A percentile compares a stretch with the other conserved stretches of the same genome.
These are phyloP conservation scores for Vitis hybrid DNA, from an alignment of 177 flowering plant genomes.

Conservation along the genomic window DNA sequence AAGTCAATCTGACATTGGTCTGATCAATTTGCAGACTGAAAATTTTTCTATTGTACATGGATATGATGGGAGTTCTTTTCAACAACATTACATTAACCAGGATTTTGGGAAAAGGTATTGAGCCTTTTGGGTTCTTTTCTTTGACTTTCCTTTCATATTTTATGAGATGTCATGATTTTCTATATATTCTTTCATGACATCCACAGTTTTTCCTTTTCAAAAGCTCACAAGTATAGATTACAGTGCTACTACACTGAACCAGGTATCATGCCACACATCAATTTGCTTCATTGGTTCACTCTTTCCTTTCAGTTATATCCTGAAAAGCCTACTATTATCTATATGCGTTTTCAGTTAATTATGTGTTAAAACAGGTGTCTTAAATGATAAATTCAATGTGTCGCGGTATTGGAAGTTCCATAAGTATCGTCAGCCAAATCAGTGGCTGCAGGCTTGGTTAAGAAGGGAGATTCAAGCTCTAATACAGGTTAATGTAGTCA, in stretches of 20 bases:
- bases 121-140: background rate
- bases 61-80: conserved; percentile 59
- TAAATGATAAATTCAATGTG: conserved; percentile 46
- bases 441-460: conserved; percentile 73
- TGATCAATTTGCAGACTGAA: conserved; percentile 49
- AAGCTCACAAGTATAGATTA: conserved; percentile 70
- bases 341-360: conserved; percentile 1
- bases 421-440: conserved; percentile 64
- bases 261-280: conserved; percentile 37
- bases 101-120: conserved; percentile 44
- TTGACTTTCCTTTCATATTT: background rate
- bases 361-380: conserved; percentile 37
- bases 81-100: conserved; percentile 55
- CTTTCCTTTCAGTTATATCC: background rate
- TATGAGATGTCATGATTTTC: conserved; percentile 1
- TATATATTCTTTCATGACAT: conserved; percentile 3
- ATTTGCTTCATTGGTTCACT: background rate
- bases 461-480: conserved; percentile 87
- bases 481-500: conserved; percentile 48
- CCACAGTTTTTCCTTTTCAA: conserved; percentile 59
- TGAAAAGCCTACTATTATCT: conserved; percentile 5
- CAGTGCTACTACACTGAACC: conserved; percentile 70
- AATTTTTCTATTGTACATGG: conserved; percentile 67
- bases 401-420: conserved; percentile 59
- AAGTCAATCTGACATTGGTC: no score